Base-by-base conservation (phyloP, 2,329 filamentous ascomycete species). In the Microthyrium microscopicum region DNA sequence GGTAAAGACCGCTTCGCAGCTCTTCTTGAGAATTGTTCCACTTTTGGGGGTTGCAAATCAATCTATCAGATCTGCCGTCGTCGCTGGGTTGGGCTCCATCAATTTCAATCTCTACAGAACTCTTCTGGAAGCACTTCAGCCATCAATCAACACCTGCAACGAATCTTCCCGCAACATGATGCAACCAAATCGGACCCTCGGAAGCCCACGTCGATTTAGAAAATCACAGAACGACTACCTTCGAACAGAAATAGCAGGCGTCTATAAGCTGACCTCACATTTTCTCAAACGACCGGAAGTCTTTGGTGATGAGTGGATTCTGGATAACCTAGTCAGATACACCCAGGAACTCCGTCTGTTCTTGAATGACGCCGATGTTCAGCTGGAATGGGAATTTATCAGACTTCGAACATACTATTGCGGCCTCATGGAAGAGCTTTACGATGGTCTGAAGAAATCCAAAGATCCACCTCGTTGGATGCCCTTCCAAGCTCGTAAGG, bases 401-500 rank as follows among this genome's bases (percentile, higher is more conserved):
- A 87, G 81, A 44, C 62, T 98, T 20, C 72, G 89, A 27, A 81
- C 82, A 3, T 83, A 95, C 50, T 98, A 92, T 52, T 98, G 91
- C 51, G 85, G 87, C 0, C 60, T 98, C 26, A 77, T 94, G 56
- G 87, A 98, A 50, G 81, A 85, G 38, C 61, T 98, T 0, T 98
- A 93, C 42, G 82, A 92, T 44, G 83, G 82, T 5, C 83, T 94
- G 45, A 89, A 87, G 44, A 70, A 76, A 33, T 83, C 83, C 0
- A 75, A 74, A 40, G 82, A 94, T 39, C 79, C 84, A 2, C 77
- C 82, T 4, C 70, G 83, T 20, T 98, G 89, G 87, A 89, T 98
- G 72, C 85, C 89, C 0, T 98, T 98, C 48, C 89, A 98, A 52
- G 82, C 85, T 9, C 69, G 91, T 26, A 93, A 94, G 51, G 94